phyloP scores from a whole-genome alignment of 176 grass and related monocot species.

The Aegilops longissima region DNA sequence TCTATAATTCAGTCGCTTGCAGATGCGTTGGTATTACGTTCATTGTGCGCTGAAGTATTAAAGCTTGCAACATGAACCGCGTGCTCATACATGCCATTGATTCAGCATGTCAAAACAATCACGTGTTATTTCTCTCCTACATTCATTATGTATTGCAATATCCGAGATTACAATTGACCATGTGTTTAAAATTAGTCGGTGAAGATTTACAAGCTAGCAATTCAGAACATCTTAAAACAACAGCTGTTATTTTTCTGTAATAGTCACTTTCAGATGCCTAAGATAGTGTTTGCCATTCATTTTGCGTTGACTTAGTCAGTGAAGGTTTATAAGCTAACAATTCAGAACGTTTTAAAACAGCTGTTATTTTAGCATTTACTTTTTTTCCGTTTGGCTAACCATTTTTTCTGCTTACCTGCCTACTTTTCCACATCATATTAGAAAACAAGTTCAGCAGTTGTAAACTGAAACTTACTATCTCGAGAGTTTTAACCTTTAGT shows the following conservation, averaged over 20 bases:
- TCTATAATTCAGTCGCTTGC: background rate
- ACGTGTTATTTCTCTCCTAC: background rate
- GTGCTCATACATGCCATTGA: background rate
- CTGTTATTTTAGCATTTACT: too few species aligned
- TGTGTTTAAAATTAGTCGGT: background rate
- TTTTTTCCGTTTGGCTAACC: too few species aligned
- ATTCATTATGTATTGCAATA: background rate
- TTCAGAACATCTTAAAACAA: background rate
- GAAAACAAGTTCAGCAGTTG: too few species aligned
- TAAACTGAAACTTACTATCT: background rate
- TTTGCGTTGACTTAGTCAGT: background rate
- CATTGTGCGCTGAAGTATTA: background rate
- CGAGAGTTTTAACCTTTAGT: background rate
- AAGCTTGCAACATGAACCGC: background rate
- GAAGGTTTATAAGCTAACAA: background rate
- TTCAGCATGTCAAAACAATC: background rate
- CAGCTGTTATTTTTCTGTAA: background rate
- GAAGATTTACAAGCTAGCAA: background rate
- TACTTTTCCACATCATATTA: too few species aligned
- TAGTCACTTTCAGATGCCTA: background rate
- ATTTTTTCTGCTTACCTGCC: too few species aligned
- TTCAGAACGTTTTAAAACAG: background rate
- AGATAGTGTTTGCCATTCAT: background rate
- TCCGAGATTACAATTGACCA: background rate
- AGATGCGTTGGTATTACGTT: background rate